A percentile compares a stretch with the other conserved stretches of the same genome.
These are phyloP conservation scores for Ilyonectria mors-panacis DNA, from an alignment of 2,329 filamentous ascomycete species.

Conservation along the genomic window DNA sequence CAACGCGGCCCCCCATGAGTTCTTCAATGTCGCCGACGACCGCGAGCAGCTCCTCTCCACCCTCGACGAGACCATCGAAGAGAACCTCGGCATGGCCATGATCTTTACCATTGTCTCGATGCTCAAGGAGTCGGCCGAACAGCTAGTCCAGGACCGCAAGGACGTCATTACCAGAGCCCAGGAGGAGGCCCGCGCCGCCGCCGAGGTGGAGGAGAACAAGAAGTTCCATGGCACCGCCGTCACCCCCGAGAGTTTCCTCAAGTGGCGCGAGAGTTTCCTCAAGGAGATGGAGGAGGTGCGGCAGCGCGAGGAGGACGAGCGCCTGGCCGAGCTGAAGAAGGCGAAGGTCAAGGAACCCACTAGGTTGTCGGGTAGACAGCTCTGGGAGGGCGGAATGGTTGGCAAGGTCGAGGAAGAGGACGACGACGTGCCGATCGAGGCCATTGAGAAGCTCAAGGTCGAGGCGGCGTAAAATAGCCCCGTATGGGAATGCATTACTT, in stretches of 20 bases:
- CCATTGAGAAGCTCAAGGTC: slow-evolving; percentile 81
- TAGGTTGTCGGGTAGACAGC: slow-evolving; percentile 79
- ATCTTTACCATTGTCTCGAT: slow-evolving; percentile 91
- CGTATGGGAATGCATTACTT: slow-evolving; percentile 39
- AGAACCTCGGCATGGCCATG: slow-evolving; percentile 98
- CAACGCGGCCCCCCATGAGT: slow-evolving; percentile 77
- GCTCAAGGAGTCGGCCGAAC: slow-evolving; percentile 92
- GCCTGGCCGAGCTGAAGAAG: slow-evolving; percentile 86
- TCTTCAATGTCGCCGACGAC: slow-evolving; percentile 87
- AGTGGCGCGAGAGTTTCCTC: slow-evolving; percentile 85
- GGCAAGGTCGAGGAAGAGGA: slow-evolving; percentile 77
- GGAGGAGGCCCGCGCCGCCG: slow-evolving; percentile 69
- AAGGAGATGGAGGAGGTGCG: slow-evolving; percentile 85
- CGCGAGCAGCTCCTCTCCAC: slow-evolving; percentile 80
- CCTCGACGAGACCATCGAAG: slow-evolving; percentile 83
- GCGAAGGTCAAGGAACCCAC: slow-evolving; percentile 81
- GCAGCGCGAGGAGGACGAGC: slow-evolving; percentile 79
- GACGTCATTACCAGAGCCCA: slow-evolving; percentile 71
- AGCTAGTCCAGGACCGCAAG: slow-evolving; percentile 82
- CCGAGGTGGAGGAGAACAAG: slow-evolving; percentile 92
- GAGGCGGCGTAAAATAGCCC: slow-evolving; percentile 58
- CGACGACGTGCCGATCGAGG: slow-evolving; percentile 74
- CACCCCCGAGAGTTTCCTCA: slow-evolving; percentile 86
- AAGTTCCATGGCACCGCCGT: slow-evolving; percentile 96
- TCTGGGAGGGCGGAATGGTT: slow-evolving; percentile 83